A percentile compares a stretch with the other conserved stretches of the same genome.
These are phyloP conservation scores for Staphylotrichum longicolle DNA, from an alignment of 495 filamentous ascomycete genomes.

Conservation along the genomic window DNA sequence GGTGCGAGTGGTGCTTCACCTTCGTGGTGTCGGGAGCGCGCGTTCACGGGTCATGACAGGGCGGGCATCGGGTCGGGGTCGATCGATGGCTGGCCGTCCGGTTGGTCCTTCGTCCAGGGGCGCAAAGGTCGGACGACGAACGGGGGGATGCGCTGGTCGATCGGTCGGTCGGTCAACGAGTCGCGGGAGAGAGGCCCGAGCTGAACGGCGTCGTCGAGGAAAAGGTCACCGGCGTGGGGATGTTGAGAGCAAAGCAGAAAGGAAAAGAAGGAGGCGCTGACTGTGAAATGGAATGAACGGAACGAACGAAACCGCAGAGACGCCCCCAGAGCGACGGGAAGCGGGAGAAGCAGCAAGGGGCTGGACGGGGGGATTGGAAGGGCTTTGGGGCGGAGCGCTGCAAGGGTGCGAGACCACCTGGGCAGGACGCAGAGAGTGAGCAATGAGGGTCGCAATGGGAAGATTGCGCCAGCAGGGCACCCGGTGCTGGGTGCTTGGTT, in stretches of 20 bases:
- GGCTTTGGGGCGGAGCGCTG: conserved; percentile 35
- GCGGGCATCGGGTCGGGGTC: conserved; percentile 31
- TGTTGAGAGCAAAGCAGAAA: conserved; percentile 22
- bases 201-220: conserved; percentile 34
- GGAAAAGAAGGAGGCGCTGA: conserved; percentile 15
- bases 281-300: conserved; percentile 21
- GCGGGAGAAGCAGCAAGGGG: conserved; percentile 29
- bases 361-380: conserved; percentile 28
- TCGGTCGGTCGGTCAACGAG: conserved; percentile 29
- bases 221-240: conserved; percentile 27
- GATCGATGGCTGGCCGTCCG: conserved; percentile 21
- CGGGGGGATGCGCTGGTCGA: conserved; percentile 16
- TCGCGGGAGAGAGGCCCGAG: conserved; percentile 29
- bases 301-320: conserved; percentile 26
- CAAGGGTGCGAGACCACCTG: conserved; percentile 30
- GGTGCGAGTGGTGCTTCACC: conserved; percentile 25
- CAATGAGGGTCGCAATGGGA: conserved; percentile 25
- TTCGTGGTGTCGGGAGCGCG: conserved; percentile 26
- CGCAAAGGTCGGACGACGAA: conserved; percentile 17
- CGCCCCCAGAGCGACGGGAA: conserved; percentile 15
- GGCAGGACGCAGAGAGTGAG: conserved; percentile 10
- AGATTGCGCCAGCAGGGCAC: conserved; percentile 35
- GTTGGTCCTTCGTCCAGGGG: conserved; percentile 23
- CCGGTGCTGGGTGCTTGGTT: conserved; percentile 13
- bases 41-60: conserved; percentile 37